Percentiles rank a stretch among this genome's conserved stretches.
These are phyloP conservation scores for Neofusicoccum cordaticola DNA, from an alignment of 2,329 filamentous ascomycete species.

Conservation along the genomic window DNA sequence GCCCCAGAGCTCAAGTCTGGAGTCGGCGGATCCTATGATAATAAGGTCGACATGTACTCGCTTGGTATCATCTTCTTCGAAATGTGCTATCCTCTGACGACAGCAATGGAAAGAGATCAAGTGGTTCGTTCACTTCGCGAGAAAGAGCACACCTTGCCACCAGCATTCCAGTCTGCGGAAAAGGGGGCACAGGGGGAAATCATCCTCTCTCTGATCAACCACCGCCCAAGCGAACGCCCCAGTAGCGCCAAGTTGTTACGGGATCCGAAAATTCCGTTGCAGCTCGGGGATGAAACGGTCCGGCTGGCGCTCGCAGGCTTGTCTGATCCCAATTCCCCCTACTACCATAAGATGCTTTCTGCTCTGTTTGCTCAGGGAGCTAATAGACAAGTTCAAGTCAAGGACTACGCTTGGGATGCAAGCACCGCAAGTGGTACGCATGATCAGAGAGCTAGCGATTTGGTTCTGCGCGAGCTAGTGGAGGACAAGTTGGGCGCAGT, in stretches of 20 bases:
- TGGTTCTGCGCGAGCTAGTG: conserved; percentile 70
- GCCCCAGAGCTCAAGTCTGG: conserved; percentile 84
- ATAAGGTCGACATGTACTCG: conserved; percentile 98
- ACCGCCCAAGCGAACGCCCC: conserved; percentile 78
- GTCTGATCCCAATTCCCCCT: conserved; percentile 77
- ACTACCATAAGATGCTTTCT: conserved; percentile 86
- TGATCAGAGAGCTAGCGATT: conserved; percentile 46
- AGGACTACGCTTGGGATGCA: conserved; percentile 60
- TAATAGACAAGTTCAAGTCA: conserved; percentile 72
- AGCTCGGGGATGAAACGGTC: conserved; percentile 90
- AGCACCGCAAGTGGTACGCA: conserved; percentile 29
- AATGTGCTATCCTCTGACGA: conserved; percentile 71
- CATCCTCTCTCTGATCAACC: conserved; percentile 74
- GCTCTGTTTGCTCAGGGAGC: conserved; percentile 72
- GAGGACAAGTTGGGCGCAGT: conserved; percentile 72
- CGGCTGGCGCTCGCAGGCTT: conserved; percentile 77
- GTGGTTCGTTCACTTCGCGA: conserved; percentile 69
- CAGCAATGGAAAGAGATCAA: conserved; percentile 61
- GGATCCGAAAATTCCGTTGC: conserved; percentile 81
- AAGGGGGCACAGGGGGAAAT: conserved; percentile 70
- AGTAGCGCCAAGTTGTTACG: conserved; percentile 78
- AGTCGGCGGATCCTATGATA: conserved; percentile 74
- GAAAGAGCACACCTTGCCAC: conserved; percentile 66
- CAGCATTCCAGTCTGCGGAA: conserved; percentile 69
- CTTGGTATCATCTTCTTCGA: conserved; percentile 97